Evolutionary conservation across 1,284 basidiomycete species (phyloP).

Genomic region (Rhodotorula sp.): DNA sequence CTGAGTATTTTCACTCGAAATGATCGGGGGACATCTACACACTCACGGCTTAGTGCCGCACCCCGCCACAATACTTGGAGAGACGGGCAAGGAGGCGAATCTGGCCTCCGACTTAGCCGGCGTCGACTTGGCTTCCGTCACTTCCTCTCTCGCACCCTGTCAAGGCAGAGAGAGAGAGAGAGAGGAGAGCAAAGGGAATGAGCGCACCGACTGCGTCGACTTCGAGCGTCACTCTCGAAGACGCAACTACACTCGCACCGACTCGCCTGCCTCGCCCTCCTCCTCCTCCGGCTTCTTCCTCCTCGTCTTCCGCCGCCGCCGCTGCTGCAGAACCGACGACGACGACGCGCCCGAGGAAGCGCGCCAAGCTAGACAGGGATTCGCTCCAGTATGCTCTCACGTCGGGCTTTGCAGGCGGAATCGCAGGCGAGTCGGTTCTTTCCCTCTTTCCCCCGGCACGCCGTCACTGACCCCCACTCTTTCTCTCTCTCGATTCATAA

Average conservation of each 20-base stretch:
- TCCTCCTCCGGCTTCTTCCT: background rate
- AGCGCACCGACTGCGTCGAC: constrained; percentile 4
- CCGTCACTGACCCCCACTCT: background rate
- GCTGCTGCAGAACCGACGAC: background rate
- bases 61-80: too few relatives aligned
- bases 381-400: constrained; percentile 34
- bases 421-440: constrained; percentile 37
- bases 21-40: too few relatives aligned
- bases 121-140: background rate
- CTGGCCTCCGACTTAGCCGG: background rate
- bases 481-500: background rate
- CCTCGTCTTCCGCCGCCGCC: background rate
- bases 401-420: constrained; percentile 42
- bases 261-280: background rate
- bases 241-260: background rate
- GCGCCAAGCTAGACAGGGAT: constrained; percentile 10
- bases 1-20: too few relatives aligned
- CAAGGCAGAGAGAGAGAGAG: too few relatives aligned
- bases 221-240: constrained; percentile 5
- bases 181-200: background rate
- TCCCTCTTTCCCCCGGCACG: background rate
- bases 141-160: background rate
- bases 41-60: too few relatives aligned
- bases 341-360: constrained; percentile 5
- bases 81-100: too few relatives aligned